Base-by-base conservation (phyloP, 371 early-diverging fungal species). In the Umbelopsis sp. region DNA sequence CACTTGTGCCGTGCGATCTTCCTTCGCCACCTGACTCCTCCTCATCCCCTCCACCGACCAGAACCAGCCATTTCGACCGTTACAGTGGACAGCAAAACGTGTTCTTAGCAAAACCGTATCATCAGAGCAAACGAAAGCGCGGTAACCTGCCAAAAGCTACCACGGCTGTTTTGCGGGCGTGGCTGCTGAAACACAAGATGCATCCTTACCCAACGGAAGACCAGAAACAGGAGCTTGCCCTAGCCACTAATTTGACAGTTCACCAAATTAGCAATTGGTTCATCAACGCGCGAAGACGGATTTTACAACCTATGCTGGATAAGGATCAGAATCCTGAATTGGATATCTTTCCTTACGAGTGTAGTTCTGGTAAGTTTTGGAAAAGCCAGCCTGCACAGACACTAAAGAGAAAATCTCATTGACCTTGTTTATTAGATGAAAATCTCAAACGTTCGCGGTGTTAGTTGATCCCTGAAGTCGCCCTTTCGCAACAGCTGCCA, bases 191-290 rank as follows among this genome's bases (percentile, higher is more conserved):
- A 69, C 85, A 95, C 72, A 86, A 87, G 44, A 86, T 82, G 65
- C 89, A 94, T 65, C 94, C 95, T 12, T 95, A 93, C 74, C 95
- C 95, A 1, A 88, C 86, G 32, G 94, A 93, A 68, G 89, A 88
- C 16, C 91, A 93, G 67, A 95, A 95, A 75, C 79, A 78, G 50
- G 70, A 72, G 38, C 77, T 94, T 46, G 84, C 87, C 0, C 72
- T 79, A 48, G 80, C 85, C 22, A 93, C 93, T 0, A 89, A 88
- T 16, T 71, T 95, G 64, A 88, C 82, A 7, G 66, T 89, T 65
- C 88, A 88, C 65, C 94, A 94, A 73, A 87, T 92, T 62, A 92
- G 90, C 67, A 91, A 94, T 72, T 94, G 94, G 94, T 94, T 94
- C 72, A 93, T 95, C 65, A 95, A 95, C 78, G 94, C 94, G 0